These are phyloP conservation scores for Tilletia indica DNA, from an alignment of 1,284 basidiomycete genomes.

Conservation along the genomic window DNA sequence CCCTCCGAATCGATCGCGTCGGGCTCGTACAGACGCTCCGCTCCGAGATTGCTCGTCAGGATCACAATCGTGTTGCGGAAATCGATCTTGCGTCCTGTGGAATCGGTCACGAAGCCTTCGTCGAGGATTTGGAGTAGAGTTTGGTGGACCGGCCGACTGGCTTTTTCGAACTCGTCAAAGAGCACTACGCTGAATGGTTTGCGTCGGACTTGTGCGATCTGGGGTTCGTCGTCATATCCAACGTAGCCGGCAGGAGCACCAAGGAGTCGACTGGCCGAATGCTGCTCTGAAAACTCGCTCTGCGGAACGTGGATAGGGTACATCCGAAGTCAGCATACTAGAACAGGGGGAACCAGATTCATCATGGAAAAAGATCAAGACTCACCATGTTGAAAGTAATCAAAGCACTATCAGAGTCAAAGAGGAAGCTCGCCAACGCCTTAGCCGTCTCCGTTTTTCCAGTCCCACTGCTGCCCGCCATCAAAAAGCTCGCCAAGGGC, in stretches of 20 bases:
- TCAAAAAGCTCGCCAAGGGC: constrained; percentile 86
- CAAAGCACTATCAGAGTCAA: constrained; percentile 79
- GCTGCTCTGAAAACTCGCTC: constrained; percentile 74
- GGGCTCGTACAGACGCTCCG: constrained; percentile 72
- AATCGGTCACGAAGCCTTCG: constrained; percentile 81
- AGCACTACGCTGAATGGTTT: constrained; percentile 52
- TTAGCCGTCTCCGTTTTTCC: constrained; percentile 84
- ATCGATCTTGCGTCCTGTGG: constrained; percentile 60
- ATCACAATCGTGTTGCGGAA: constrained; percentile 89
- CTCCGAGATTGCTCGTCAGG: constrained; percentile 85
- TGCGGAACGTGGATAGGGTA: no score
- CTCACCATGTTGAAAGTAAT: constrained; percentile 54
- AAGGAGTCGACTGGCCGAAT: constrained; percentile 83
- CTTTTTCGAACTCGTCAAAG: constrained; percentile 44
- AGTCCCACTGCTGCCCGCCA: constrained; percentile 82
- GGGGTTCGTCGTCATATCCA: constrained; percentile 54
- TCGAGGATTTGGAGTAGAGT: constrained; percentile 88
- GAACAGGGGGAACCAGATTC: no score
- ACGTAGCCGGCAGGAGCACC: constrained; percentile 75
- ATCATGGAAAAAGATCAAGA: no score
- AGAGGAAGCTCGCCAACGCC: constrained; percentile 78
- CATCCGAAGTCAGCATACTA: no score
- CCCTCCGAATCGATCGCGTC: constrained; percentile 67
- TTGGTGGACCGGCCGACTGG: constrained; percentile 59
- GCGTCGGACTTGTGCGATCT: constrained; percentile 34